Conservation (phyloP, 176 grass and related monocot genomes). For the Alopecurus myosuroides region DNA sequence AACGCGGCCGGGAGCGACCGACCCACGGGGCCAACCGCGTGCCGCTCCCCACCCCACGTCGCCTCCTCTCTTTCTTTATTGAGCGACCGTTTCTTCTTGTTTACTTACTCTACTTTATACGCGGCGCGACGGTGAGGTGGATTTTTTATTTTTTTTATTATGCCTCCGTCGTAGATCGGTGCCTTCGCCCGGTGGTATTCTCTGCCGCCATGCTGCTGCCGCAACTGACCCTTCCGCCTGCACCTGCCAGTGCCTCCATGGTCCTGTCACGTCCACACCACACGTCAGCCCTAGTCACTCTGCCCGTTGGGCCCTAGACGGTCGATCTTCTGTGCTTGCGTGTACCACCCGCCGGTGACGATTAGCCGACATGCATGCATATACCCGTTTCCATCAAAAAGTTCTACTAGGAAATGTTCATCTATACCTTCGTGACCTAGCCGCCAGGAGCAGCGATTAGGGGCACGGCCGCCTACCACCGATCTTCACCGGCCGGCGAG, state of each 20-base stretch:
- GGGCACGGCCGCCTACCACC: no score
- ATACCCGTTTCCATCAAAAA: not conserved
- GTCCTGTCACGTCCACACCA: conserved; percentile 19
- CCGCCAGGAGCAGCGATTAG: no score
- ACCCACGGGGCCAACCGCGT: conserved; percentile 41
- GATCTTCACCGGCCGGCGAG: no score
- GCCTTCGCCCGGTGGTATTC: conserved; percentile 17
- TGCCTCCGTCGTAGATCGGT: not conserved
- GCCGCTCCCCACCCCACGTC: conserved; percentile 8
- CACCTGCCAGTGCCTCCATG: conserved; percentile 3
- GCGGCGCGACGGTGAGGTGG: not conserved
- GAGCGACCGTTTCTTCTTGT: not conserved
- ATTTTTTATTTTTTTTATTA: no score
- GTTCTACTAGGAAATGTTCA: not conserved
- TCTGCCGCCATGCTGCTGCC: not conserved
- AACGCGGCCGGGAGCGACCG: conserved; percentile 23
- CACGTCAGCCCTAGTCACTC: conserved; percentile 32
- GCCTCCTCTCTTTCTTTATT: not conserved
- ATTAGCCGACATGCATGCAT: not conserved
- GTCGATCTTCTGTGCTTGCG: not conserved
- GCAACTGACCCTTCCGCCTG: conserved; percentile 30
- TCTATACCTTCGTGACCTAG: no score
- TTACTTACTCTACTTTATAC: no score
- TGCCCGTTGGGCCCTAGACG: not conserved
- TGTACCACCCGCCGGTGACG: not conserved